A percentile compares a stretch with the other conserved stretches of the same genome.
These are phyloP conservation scores for Gossypium sturtianum DNA, from an alignment of 345 rosid species.

Conservation along the genomic window DNA sequence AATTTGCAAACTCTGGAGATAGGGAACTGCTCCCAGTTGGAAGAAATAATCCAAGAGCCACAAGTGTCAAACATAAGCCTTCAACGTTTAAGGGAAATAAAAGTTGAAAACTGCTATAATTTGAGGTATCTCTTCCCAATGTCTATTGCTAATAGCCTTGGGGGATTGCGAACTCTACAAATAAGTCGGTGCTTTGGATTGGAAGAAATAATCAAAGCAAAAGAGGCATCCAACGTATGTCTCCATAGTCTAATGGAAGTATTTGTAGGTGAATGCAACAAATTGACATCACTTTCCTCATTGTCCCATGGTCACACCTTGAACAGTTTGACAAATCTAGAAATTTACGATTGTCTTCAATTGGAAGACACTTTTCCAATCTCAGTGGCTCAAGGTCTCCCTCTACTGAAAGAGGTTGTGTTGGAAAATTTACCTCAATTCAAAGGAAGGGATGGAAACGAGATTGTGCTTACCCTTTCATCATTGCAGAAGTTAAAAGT, in stretches of 20 bases:
- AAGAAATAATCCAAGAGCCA: no score
- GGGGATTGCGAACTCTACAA: no score
- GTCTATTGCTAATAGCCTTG: no score
- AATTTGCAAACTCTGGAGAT: no score
- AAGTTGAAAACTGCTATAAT: no score
- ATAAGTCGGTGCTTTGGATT: background rate
- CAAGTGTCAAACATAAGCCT: no score
- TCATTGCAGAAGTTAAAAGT: background rate
- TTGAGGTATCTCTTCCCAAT: no score
- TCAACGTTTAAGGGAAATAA: no score
- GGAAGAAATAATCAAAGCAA: background rate
- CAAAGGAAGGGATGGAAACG: background rate
- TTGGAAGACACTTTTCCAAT: background rate
- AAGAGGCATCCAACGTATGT: background rate
- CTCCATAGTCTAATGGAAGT: background rate
- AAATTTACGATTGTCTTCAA: background rate
- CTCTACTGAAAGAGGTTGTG: background rate
- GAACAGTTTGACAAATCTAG: background rate
- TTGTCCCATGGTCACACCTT: background rate
- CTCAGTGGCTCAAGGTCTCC: background rate
- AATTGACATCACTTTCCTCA: background rate
- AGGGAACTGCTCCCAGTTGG: no score
- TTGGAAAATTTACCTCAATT: background rate
- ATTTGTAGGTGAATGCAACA: background rate
- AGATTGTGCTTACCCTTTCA: background rate